Base-by-base conservation (phyloP, 176 grass and related monocot genomes). In the Carex scoparia region DNA sequence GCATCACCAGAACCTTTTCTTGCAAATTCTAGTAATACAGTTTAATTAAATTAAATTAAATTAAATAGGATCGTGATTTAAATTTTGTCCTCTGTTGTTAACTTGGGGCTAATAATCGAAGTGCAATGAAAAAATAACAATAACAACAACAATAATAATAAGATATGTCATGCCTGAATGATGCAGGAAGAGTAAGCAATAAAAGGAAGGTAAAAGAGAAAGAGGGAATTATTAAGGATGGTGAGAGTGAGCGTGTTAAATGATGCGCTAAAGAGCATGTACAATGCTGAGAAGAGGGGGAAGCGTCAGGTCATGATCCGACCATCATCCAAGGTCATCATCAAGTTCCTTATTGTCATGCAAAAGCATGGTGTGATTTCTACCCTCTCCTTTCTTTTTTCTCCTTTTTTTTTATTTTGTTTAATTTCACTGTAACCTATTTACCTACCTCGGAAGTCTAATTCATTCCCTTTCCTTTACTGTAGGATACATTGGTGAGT, bases 231-330 rank as follows among this genome's bases (percentile, higher is more conserved):
- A 51, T 51, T 51, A 51, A 10, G 48, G 48, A 82, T 82, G 80
- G 80, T 82, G 60, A 82, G 18, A 18, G 18, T 66, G 65, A 82
- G 61, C 10, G 61, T 82, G 16, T 27, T 82, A 61, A 82, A 82
- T 5, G 61, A 82, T 82, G 80, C 60, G 2, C 32, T 82, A n/a
- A 82, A 66, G 80, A 82, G 61, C 80, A 66, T 82, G 80, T 82
- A 82, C 35, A 82, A 82, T 82, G 80, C 80, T 19, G 60, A 82
- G 80, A 82, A 82, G 61, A 61, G 59, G 23, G 80, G 59, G 33
- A 82, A 82, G 33, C 61, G 37, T 61, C 80, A 82, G 58, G 80
- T 65, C 38, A 82, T 82, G 80, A 82, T 82, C 15, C 61, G 80
- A 0, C 60, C 80, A 11, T 82, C 80, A n/a, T 82, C 80, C 13